These are phyloP conservation scores for Phytophthora pistaciae DNA, from an alignment of 352 stramenopile genomes.

Conservation along the genomic window DNA sequence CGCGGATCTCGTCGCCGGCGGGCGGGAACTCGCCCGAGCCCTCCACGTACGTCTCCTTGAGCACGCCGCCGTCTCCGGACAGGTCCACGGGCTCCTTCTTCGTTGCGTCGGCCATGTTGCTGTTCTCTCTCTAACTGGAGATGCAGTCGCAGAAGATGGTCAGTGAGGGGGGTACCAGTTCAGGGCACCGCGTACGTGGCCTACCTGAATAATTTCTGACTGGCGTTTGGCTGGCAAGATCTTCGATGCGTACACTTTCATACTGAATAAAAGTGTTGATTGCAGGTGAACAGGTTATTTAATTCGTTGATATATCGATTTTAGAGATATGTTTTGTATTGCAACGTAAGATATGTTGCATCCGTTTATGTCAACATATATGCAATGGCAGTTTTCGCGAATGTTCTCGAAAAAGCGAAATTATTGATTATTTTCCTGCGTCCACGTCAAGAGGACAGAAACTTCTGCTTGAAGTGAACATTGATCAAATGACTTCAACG, in stretches of 20 bases:
- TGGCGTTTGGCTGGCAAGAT: background rate
- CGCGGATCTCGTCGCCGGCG: constrained; percentile 84
- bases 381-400: background rate
- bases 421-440: background rate
- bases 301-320: no score
- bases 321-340: background rate
- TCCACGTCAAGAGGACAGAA: background rate
- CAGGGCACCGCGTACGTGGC: background rate
- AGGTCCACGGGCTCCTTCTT: constrained; percentile 71
- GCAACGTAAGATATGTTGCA: no score
- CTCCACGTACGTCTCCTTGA: constrained; percentile 93
- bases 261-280: no score
- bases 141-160: background rate
- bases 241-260: background rate
- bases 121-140: constrained; percentile 22
- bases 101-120: constrained; percentile 45
- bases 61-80: constrained; percentile 89
- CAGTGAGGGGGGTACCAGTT: background rate
- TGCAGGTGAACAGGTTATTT: no score
- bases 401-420: background rate
- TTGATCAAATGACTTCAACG: background rate
- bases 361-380: background rate
- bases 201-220: constrained; percentile 9
- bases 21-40: constrained; percentile 85
- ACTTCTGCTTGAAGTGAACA: background rate